Conservation (phyloP, 257 asterid genomes). For the Plantago major region DNA sequence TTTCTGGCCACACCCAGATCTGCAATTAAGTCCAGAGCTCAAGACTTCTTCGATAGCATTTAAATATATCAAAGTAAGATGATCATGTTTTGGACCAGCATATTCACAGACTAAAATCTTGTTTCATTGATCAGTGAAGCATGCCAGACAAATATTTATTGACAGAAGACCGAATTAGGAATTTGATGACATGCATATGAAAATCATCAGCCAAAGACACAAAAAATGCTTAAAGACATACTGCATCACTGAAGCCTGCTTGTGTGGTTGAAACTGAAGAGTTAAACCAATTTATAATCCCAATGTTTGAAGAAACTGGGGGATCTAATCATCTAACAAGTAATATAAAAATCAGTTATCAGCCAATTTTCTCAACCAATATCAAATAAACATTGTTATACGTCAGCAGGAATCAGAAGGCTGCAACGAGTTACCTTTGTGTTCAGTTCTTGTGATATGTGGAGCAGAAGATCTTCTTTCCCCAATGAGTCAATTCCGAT, state of each 20-base stretch:
- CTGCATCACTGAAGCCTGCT: background rate
- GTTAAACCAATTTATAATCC: background rate
- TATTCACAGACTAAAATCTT: no score
- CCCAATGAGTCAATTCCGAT: constrained; percentile 80
- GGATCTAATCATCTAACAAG: no score
- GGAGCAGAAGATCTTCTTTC: constrained; percentile 80
- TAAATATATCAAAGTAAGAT: background rate
- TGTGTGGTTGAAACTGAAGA: background rate
- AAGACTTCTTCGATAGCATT: background rate
- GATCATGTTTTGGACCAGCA: background rate
- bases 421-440: constrained; percentile 45
- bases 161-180: no score
- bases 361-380: no score
- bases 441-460: constrained; percentile 50
- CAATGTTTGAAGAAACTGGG: no score
- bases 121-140: no score
- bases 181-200: no score
- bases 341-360: no score
- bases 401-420: constrained; percentile 3
- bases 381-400: no score
- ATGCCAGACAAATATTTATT: no score
- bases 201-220: no score
- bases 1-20: constrained; percentile 98
- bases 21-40: constrained; percentile 29
- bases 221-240: background rate